A percentile compares a stretch with the other conserved stretches of the same genome.
Conservation (phyloP, 345 rosid genomes). For the Barbarea vulgaris region DNA sequence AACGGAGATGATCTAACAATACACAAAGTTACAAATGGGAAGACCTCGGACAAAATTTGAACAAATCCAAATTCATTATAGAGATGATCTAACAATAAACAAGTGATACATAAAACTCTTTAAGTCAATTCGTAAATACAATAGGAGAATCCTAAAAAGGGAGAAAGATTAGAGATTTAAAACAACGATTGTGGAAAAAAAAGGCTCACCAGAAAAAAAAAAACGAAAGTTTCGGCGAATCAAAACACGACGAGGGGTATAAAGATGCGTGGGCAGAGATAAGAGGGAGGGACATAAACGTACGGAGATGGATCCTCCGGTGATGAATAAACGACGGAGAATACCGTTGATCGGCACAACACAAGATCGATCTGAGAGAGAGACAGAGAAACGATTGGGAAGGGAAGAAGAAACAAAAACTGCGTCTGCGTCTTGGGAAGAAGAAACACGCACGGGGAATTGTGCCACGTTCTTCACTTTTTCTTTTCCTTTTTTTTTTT, state of each 20-base stretch:
- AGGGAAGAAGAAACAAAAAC: too few species aligned
- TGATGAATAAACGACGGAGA: slow-evolving; percentile 26
- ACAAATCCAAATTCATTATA: background rate
- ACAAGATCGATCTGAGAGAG: slow-evolving; percentile 34
- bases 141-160: background rate
- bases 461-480: slow-evolving; percentile 51
- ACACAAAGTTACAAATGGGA: background rate
- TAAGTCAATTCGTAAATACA: background rate
- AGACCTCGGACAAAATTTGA: background rate
- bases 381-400: background rate
- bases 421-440: slow-evolving; percentile 36
- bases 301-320: slow-evolving; percentile 11
- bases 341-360: slow-evolving; percentile 28
- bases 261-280: too few species aligned
- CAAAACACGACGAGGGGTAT: background rate
- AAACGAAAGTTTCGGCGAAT: slow-evolving; percentile 4
- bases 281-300: slow-evolving; percentile 1
- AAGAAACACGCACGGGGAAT: slow-evolving; percentile 55
- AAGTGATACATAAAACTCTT: background rate
- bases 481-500: background rate
- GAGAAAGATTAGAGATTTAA: background rate
- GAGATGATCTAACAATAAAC: slow-evolving; percentile 5
- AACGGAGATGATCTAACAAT: slow-evolving; percentile 6
- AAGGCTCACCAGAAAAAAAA: slow-evolving; percentile 23
- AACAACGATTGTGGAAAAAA: slow-evolving; percentile 4